Base-by-base conservation (phyloP, 441 rosid genomes). In the Corymbia calophylla region DNA sequence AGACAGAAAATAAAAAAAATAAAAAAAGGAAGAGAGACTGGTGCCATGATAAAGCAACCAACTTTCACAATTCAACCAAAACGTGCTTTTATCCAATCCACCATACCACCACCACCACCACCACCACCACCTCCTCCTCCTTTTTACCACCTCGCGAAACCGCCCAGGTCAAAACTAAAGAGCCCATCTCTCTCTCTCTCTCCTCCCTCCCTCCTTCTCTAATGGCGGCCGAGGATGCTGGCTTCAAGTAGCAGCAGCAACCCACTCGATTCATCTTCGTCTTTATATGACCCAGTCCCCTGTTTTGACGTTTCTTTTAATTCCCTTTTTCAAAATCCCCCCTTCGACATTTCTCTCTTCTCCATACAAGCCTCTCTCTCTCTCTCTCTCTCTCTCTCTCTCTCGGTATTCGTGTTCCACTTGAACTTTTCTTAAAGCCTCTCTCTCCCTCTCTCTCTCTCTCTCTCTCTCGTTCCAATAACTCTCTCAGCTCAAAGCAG, bases 201-300 rank as follows among this genome's bases (percentile, higher is more conserved):
- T 32, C 3, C 12, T 5, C 31, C 53, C 55, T 81, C 89, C 91
- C 91, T 84, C 90, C 53, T 88, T 91, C 91, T 91, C 87, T 88
- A 91, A 94, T 93, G 97, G 95, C 96, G 93, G 95, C 95, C 94
- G 90, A 58, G 88, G 86, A 62, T 73, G 51, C n/a, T 44, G n/a
- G n/a, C 84, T 77, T 9, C 53, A 44, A 87, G 73, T 70, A 82
- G 29, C 73, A 66, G 51, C 89, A 62, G 48, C 47, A 53, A 44
- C 56, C 39, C 87, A 39, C 56, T 87, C 18, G 82, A 25, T 62
- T 58, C 18, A 85, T 55, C 60, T 44, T 53, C 53, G 35, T 80
- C 89, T 77, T 80, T 47, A 49, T 53, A 60, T 68, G 94, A 91
- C 91, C 66, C 53, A 53, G 91, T 93, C 92, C 49, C 86, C 92